Base-by-base conservation (phyloP, 352 stramenopile genomes). In the Halophytophthora polymorphica region DNA sequence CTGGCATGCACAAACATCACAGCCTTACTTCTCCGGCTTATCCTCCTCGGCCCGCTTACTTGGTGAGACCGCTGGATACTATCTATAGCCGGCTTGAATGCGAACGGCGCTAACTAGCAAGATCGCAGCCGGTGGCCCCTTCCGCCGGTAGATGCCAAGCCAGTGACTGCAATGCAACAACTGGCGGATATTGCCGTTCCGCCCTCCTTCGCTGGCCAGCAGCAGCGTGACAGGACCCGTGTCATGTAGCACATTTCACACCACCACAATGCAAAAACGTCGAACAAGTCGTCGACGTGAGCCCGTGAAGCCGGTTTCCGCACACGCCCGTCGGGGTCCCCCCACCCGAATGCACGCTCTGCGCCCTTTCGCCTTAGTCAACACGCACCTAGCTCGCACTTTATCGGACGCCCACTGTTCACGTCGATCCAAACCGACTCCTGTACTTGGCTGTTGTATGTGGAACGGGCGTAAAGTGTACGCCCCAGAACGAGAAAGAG, bases 161-260 rank as follows among this genome's bases (percentile, higher is more conserved):
- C 25, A 38, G 33, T 17, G 15, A 17, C 33, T 38, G 11, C 13
- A 10, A 7, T 7, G 6, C 33, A 14, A 38, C 11, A 38, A 3
- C 11, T 17, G 33, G 11, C 11, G 13, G 2, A n/a, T 6, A 38
- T 17, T 14, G 11, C 11, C 4, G 33, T 38, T 10, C 6, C 11
- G 11, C 6, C 34, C n/a, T 50, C 18, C 18, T 19, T 18, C 15
- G 8, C 21, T 52, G 44, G 25, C 41, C 52, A 21, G 38, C 41
- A 15, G 29, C 37, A 51, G 25, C 22, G 40, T 19, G 21, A 17
- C 14, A 19, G 13, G 13, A n/a, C 21, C 46, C 6, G 33, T 44
- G 11, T 48, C 19, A 36, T 62, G 61, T 38, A 57, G 66, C 56
- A 66, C 39, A 46, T 63, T 63, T 57, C 53, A 13, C 18, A 7